These are phyloP conservation scores for Mychonastes homosphaera DNA, from an alignment of 139 green algal species.

Conservation along the genomic window DNA sequence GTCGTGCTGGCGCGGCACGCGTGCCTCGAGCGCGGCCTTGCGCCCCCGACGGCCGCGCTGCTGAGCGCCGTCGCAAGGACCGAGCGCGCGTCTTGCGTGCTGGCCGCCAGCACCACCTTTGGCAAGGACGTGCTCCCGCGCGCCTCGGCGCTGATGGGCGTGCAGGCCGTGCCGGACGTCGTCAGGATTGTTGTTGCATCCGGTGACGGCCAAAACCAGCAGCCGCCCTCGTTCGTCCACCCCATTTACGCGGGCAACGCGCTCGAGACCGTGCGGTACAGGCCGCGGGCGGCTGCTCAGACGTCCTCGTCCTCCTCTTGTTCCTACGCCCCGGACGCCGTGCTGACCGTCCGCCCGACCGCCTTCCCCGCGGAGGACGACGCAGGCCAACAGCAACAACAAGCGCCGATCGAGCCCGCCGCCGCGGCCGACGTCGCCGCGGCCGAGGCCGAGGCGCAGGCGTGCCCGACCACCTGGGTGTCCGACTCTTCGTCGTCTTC, in stretches of 20 bases:
- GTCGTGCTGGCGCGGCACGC: too few relatives aligned
- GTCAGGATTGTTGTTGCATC: slow-evolving; percentile 28
- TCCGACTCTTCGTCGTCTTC: background rate
- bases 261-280: slow-evolving; percentile 54
- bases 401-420: slow-evolving; percentile 38
- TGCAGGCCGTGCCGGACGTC: slow-evolving; percentile 71
- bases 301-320: background rate
- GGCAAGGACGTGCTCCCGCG: slow-evolving; percentile 78
- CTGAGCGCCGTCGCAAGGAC: slow-evolving; percentile 5
- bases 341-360: too few relatives aligned
- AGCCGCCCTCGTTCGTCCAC: slow-evolving; percentile 50
- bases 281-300: slow-evolving; percentile 8
- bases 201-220: background rate
- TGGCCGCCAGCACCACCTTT: slow-evolving; percentile 55
- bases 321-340: too few relatives aligned
- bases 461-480: slow-evolving; percentile 9
- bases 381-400: too few relatives aligned
- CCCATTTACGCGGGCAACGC: slow-evolving; percentile 90
- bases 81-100: slow-evolving; percentile 24
- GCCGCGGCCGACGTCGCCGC: slow-evolving; percentile 29
- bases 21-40: too few relatives aligned
- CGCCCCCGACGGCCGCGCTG: too few relatives aligned
- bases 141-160: slow-evolving; percentile 65
- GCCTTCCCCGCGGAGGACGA: slow-evolving; percentile 50
- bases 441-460: slow-evolving; percentile 14